Evolutionary conservation across 2,329 filamentous ascomycete genomes (phyloP), one percentile per base, ranked within the genome.

Genomic region (Aspergillus ruber): DNA sequence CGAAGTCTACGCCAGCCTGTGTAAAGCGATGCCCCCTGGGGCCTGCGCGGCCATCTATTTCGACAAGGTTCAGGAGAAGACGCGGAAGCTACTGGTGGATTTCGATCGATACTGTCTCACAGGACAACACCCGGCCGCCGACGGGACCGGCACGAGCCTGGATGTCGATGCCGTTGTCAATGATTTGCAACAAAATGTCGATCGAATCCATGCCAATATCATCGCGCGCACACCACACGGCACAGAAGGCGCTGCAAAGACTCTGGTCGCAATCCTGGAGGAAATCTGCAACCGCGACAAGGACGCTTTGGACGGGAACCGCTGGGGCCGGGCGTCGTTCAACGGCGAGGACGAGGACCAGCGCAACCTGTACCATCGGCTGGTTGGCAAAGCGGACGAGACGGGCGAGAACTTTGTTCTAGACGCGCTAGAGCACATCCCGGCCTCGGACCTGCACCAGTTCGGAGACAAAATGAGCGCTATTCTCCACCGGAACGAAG

Each of bases 1-100:
- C 36, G 60, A 59, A n/a, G 63, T 72, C 21, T 74, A 66, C 51
- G 56, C 58, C 15, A 66, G 66, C 43, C 61, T 75, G 15, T 68
- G 67, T 50, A 69, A 69, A 45, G 65, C 67, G 3, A 71, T 74
- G 61, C 66, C 70, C 0, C 53, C 66, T 2, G 66, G 66, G 0
- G 66, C 66, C 1, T 70, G 72, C 46, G 69, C 71, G 2, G 63
- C 61, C 4, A 68, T 69, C 36, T 75, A 73, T 55, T 69, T 71
- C 46, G 65, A 73, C 50, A 76, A 75, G 50, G 50, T 69, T 10
- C 62, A 65, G 47, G 57, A 64, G 42, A 63, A 64, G 23, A 61
- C 56, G 3, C 63, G 64, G 15, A 59, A 58, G 32, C 50, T 73
- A 5, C 52, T 73, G 7, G 50, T 52, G 8, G 60, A 67, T 43